Conservation (phyloP, 768 basidiomycete genomes). For the Termitomyces sp. region DNA sequence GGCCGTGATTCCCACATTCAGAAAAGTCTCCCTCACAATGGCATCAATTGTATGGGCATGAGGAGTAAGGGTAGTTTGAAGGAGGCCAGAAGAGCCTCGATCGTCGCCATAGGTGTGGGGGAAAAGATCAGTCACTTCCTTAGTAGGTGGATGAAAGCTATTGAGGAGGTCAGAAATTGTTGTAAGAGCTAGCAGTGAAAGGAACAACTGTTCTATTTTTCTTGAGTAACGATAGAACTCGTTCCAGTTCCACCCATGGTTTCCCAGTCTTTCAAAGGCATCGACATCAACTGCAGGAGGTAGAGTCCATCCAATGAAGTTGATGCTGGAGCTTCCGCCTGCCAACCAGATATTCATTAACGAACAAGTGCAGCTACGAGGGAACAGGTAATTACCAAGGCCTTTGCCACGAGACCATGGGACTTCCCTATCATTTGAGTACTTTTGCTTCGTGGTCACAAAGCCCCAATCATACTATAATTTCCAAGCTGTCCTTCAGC, state of each 20-base stretch:
- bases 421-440: conserved; percentile 24
- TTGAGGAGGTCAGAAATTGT: not conserved
- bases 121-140: conserved; percentile 25
- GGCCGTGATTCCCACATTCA: conserved; percentile 24
- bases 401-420: conserved; percentile 33
- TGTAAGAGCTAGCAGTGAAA: not conserved
- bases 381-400: conserved; percentile 21
- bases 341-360: not conserved
- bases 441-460: conserved; percentile 27
- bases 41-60: conserved; percentile 26
- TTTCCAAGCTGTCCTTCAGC: not conserved
- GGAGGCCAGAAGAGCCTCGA: conserved; percentile 27
- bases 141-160: conserved; percentile 28
- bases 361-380: no score
- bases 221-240: conserved; percentile 37
- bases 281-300: conserved; percentile 30
- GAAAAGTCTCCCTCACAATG: conserved; percentile 24
- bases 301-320: conserved; percentile 36
- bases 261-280: conserved; percentile 48
- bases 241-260: conserved; percentile 55
- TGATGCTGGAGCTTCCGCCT: conserved; percentile 47
- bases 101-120: conserved; percentile 25
- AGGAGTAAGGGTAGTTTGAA: conserved; percentile 28
- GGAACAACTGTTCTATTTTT: conserved; percentile 34
- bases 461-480: conserved; percentile 37